Evolutionary conservation across 1,139 yeast genomes (phyloP).

Genomic region (Eremothecium cymbalariae): DNA sequence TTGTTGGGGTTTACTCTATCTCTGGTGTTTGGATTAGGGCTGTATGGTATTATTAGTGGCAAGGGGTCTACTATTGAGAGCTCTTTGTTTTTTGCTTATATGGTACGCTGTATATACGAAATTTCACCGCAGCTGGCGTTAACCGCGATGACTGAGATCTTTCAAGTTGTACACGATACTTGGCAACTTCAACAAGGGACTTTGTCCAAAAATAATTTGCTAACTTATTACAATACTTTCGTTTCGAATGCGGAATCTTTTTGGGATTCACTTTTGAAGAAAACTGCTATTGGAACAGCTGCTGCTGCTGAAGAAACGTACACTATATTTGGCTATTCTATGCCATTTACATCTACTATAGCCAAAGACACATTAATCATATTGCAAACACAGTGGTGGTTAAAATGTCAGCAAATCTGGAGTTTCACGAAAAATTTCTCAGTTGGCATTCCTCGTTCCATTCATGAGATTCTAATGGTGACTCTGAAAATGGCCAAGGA

Average conservation of each 20-base stretch:
- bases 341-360: constrained; percentile 14
- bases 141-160: constrained; percentile 36
- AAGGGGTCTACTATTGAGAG: constrained; percentile 86
- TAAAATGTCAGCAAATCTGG: constrained; percentile 31
- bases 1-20: constrained; percentile 80
- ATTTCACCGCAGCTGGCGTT: constrained; percentile 73
- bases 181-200: constrained; percentile 31
- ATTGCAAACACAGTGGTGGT: constrained; percentile 5
- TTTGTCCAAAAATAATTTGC: constrained; percentile 27
- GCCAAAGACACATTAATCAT: constrained; percentile 1
- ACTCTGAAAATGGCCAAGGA: constrained; percentile 62
- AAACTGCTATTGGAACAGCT: constrained; percentile 9
- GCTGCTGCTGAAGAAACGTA: constrained; percentile 6
- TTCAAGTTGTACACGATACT: constrained; percentile 32
- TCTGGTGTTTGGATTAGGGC: constrained; percentile 61
- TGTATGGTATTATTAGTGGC: constrained; percentile 76
- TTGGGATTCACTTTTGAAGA: constrained; percentile 23
- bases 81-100: constrained; percentile 76
- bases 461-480: constrained; percentile 42
- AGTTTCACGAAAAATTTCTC: constrained; percentile 41
- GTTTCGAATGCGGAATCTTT: constrained; percentile 22
- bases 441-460: constrained; percentile 38
- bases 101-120: constrained; percentile 86
- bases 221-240: constrained; percentile 22
- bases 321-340: too few relatives aligned